phyloP scores from a whole-genome alignment of 768 basidiomycete species.

The Filobasidium wieringae region DNA sequence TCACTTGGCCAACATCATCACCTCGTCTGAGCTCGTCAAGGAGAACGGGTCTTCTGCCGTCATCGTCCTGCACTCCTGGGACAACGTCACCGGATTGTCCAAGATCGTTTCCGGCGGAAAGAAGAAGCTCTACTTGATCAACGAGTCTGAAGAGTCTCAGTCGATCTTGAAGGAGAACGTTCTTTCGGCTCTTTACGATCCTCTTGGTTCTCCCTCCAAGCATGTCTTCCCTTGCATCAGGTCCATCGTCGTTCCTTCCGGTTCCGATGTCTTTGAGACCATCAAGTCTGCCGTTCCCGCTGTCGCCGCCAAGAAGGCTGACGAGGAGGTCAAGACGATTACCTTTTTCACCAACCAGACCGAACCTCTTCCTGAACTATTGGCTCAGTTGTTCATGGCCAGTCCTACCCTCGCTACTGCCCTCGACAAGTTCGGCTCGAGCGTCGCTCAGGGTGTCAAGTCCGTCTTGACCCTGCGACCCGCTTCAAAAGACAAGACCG shows the following conservation, averaged over 20 bases:
- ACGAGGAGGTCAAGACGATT: constrained; percentile 43
- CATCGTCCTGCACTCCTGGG: constrained; percentile 21
- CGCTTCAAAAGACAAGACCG: constrained; percentile 12
- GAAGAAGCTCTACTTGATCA: constrained; percentile 24
- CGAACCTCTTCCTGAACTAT: constrained; percentile 47
- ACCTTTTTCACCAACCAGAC: constrained; percentile 54
- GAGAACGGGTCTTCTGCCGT: neutral
- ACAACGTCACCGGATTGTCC: neutral
- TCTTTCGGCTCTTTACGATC: constrained; percentile 26
- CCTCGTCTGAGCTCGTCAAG: constrained; percentile 23
- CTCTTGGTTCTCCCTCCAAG: constrained; percentile 5
- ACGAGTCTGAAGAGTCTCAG: constrained; percentile 21
- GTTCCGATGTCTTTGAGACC: constrained; percentile 16
- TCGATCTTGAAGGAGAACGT: constrained; percentile 28
- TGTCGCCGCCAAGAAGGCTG: neutral
- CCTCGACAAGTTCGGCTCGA: constrained; percentile 35
- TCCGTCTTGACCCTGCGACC: constrained; percentile 37
- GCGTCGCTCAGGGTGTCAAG: constrained; percentile 37
- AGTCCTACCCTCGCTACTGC: constrained; percentile 41
- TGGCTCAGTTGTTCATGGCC: constrained; percentile 38
- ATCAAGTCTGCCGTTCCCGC: constrained; percentile 18
- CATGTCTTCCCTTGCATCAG: neutral
- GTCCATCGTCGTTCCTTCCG: neutral
- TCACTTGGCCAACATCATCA: constrained; percentile 20
- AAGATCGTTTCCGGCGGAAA: constrained; percentile 4